Base-by-base conservation (phyloP, 352 stramenopile species). In the Saprolegnia diclina region DNA sequence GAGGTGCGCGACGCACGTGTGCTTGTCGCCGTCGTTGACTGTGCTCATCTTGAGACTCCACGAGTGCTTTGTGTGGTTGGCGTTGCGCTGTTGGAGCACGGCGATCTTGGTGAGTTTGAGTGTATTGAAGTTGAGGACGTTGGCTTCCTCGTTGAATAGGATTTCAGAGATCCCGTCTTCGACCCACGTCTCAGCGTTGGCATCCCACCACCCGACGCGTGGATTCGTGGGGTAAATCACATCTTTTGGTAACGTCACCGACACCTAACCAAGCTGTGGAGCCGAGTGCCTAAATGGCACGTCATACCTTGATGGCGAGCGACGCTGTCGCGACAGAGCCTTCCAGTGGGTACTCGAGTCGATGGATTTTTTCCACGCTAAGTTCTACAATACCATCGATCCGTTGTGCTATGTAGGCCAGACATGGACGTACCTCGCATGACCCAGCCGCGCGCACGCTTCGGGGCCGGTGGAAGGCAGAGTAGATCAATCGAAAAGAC, bases 111-210 rank as follows among this genome's bases (percentile, higher is more conserved):
- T 89, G 26, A 91, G 76, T n/a, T 83, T 79, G 72, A 91, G 79
- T 1, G 83, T 91, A 32, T 76, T 89, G 73, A 93, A 91, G 57
- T 65, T 86, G 24, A 93, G 72, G 4, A 76, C 72, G 64, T 82
- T 83, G 0, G 78, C 89, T 32, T 91, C 82, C 24, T 79, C 64
- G 56, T 82, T 71, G 56, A 84, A 84, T 0, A 77, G 38, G 13
- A 91, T 71, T 21, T 91, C 85, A 4, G 77, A 82, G 59, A 93
- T 78, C n/a, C 85, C 85, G 56, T 93, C 85, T 72, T 93, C 81
- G 45, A 88, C 74, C 85, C 83, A 91, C 56, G 65, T 75, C 67
- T 85, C 71, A 26, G 59, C 61, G 18, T 76, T 71, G 22, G 73
- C 6, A 57, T 91, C 77, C 82, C 83, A 93, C 82, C 82, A 91